phyloP scores from a whole-genome alignment of 1,284 basidiomycete genomes.

The Austroboletus niveus region DNA sequence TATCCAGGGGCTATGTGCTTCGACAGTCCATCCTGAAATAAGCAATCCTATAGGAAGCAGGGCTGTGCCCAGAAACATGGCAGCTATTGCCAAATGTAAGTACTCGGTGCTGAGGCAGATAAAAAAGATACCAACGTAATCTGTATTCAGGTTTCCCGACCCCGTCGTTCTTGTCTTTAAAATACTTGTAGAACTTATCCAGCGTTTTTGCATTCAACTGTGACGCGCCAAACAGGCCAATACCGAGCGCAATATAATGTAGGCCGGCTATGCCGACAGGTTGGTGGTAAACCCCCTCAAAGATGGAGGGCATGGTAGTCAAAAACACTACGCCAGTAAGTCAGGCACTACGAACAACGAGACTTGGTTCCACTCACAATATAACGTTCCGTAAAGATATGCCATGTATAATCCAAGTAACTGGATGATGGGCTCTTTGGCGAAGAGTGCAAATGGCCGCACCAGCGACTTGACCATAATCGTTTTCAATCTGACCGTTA shows the following conservation, averaged over 20 bases:
- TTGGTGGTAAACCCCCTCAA: conserved; percentile 49
- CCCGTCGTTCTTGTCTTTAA: conserved; percentile 43
- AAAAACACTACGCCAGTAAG: conserved; percentile 46
- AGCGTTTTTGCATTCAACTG: conserved; percentile 49
- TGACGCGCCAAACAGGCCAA: conserved; percentile 42
- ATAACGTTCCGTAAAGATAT: conserved; percentile 52
- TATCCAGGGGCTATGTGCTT: conserved; percentile 61
- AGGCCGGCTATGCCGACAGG: conserved; percentile 55
- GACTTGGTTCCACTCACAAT: conserved; percentile 40
- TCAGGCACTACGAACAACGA: conserved; percentile 1
- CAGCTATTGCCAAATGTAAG: conserved; percentile 37
- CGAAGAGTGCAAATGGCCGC: conserved; percentile 49
- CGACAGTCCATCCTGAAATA: conserved; percentile 64
- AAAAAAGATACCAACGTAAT: conserved; percentile 24
- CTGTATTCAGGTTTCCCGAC: conserved; percentile 49
- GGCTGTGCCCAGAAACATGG: conserved; percentile 57
- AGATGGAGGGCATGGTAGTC: conserved; percentile 66
- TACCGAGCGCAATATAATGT: conserved; percentile 54
- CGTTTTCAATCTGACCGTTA: conserved; percentile 34
- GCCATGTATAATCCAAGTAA: conserved; percentile 49
- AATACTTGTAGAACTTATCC: conserved; percentile 46
- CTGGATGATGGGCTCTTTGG: conserved; percentile 48
- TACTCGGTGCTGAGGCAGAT: background rate
- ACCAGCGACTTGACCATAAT: conserved; percentile 38
- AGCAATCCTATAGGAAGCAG: conserved; percentile 59